Conservation (phyloP, 2,329 filamentous ascomycete genomes). For the Cladosporium velox region DNA sequence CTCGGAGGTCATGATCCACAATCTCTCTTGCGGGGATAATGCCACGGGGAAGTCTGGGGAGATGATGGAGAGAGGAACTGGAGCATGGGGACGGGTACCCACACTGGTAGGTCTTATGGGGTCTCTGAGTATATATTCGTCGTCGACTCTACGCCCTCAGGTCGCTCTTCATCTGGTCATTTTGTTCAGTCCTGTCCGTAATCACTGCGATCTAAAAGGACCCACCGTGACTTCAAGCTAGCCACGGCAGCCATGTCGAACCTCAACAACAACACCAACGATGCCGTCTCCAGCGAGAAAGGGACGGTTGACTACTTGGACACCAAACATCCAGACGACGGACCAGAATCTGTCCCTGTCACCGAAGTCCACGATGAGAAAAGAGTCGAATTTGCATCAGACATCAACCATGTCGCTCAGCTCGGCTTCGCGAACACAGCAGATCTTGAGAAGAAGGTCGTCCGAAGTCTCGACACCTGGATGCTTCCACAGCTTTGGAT, state of each 20-base stretch:
- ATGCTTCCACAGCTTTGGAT: conserved; percentile 58
- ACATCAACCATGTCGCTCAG: conserved; percentile 17
- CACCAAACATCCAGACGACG: not conserved
- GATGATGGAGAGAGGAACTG: conserved; percentile 12
- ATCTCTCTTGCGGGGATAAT: conserved; percentile 5
- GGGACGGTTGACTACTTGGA: not conserved
- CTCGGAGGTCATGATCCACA: conserved; percentile 11
- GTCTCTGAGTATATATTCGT: not conserved
- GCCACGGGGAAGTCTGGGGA: conserved; percentile 16
- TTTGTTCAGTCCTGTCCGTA: not conserved
- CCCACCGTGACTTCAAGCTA: not conserved
- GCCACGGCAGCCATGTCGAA: conserved; percentile 3
- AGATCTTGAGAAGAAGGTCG: conserved; percentile 41
- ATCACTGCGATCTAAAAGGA: not conserved
- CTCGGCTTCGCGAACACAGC: conserved; percentile 14
- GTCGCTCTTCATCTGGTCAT: not conserved
- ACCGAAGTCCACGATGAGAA: conserved; percentile 11
- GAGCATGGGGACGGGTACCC: conserved; percentile 7
- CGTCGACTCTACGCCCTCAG: not conserved
- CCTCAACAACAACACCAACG: not conserved
- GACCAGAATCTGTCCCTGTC: not conserved
- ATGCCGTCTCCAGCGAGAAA: conserved; percentile 1
- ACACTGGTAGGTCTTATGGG: not conserved
- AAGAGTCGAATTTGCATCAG: conserved; percentile 2
- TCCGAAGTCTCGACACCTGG: conserved; percentile 69